These are phyloP conservation scores for Rehmannia glutinosa DNA, from an alignment of 257 asterid genomes.

Conservation along the genomic window DNA sequence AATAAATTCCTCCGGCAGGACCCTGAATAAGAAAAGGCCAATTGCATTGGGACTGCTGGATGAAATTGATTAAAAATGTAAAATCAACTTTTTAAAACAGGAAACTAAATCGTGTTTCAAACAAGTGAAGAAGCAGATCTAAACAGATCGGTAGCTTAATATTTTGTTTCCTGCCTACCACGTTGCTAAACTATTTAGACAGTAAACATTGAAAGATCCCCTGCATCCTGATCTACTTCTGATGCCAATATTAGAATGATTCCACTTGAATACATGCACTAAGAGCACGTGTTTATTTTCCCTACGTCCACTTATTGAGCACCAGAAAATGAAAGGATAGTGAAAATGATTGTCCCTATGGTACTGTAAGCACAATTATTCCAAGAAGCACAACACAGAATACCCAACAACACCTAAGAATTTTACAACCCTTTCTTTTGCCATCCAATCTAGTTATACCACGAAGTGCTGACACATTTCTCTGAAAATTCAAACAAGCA, in stretches of 20 bases:
- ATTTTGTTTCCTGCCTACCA: not conserved
- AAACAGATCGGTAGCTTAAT: not conserved
- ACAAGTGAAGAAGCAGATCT: slow-evolving; percentile 3
- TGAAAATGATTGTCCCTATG: not conserved
- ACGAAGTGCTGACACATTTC: not conserved
- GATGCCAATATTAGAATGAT: not conserved
- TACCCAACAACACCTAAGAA: slow-evolving; percentile 1
- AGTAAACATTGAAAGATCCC: slow-evolving; percentile 1
- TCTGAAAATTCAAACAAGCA: not conserved
- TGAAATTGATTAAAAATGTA: not conserved
- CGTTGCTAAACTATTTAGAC: not conserved
- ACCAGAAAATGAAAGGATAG: slow-evolving; percentile 2
- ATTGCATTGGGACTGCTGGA: not conserved
- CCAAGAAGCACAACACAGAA: slow-evolving; percentile 8
- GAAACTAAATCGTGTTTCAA: not conserved
- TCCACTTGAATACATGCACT: slow-evolving; percentile 6
- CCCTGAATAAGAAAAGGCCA: not conserved
- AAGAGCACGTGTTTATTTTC: not conserved
- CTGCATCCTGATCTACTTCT: not conserved
- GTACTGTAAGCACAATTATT: not conserved
- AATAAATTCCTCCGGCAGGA: not conserved
- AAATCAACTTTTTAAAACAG: not conserved
- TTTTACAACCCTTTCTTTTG: not conserved
- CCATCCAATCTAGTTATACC: slow-evolving; percentile 11
- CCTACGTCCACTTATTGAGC: not conserved